phyloP scores from a whole-genome alignment of 1,284 basidiomycete species.

The Termitomyces sp. region DNA sequence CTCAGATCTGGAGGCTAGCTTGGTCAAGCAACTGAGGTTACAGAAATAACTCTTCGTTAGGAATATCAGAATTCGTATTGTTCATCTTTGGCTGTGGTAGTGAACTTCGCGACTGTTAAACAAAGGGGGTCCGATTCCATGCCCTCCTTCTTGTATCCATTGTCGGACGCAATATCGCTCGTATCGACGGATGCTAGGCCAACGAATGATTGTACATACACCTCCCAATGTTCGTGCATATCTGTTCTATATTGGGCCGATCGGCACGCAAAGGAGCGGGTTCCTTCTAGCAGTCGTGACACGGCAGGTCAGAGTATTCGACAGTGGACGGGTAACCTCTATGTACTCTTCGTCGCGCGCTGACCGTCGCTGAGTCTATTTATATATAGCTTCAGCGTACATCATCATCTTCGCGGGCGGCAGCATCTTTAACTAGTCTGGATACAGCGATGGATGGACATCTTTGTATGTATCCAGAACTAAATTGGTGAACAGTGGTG shows the following conservation, averaged over 20 bases:
- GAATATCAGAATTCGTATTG: too few relatives aligned
- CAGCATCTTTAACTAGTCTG: background rate
- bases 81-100: background rate
- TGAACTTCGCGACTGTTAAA: background rate
- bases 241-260: background rate
- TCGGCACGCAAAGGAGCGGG: background rate
- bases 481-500: too few relatives aligned
- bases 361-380: background rate
- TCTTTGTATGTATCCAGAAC: background rate
- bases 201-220: background rate
- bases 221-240: background rate
- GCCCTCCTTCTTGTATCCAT: too few relatives aligned
- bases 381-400: background rate
- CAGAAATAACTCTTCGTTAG: background rate
- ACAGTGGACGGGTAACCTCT: background rate
- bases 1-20: background rate
- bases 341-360: background rate
- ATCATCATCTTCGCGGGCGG: background rate
- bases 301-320: background rate
- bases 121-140: background rate
- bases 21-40: too few relatives aligned
- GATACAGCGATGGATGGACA: background rate
- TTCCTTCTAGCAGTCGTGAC: background rate
- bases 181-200: background rate
- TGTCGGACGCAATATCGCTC: too few relatives aligned